phyloP scores from a whole-genome alignment of 768 basidiomycete genomes.

The Neoboletus magnificus region DNA sequence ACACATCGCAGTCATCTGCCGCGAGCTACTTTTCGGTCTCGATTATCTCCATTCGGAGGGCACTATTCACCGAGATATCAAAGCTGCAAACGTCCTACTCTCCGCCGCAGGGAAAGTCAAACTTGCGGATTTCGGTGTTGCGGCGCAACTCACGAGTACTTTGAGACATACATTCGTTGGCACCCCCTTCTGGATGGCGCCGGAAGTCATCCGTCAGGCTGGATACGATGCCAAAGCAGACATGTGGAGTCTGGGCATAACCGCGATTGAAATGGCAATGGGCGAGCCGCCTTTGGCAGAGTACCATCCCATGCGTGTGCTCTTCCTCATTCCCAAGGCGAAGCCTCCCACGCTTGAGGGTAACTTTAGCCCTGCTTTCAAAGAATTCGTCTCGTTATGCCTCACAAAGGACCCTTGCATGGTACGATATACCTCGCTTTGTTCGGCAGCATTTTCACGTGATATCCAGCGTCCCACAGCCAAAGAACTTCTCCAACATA shows the following conservation, averaged over 20 bases:
- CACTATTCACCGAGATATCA: constrained; percentile 98
- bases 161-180: constrained; percentile 97
- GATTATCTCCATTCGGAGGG: constrained; percentile 95
- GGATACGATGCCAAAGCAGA: constrained; percentile 96
- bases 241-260: constrained; percentile 98
- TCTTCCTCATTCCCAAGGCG: constrained; percentile 97
- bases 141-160: constrained; percentile 92
- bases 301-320: constrained; percentile 97
- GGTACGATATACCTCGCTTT: constrained; percentile 42
- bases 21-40: constrained; percentile 88
- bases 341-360: constrained; percentile 91
- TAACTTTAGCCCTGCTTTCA: constrained; percentile 78
- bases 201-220: constrained; percentile 95
- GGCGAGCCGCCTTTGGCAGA: constrained; percentile 96
- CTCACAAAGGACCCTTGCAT: constrained; percentile 86
- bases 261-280: constrained; percentile 96
- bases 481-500: constrained; percentile 89
- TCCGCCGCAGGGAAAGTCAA: constrained; percentile 92
- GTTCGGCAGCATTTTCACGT: constrained; percentile 9
- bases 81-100: constrained; percentile 93
- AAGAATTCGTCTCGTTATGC: constrained; percentile 88
- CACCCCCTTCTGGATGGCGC: constrained; percentile 98
- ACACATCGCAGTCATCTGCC: constrained; percentile 93
- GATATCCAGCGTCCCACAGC: constrained; percentile 78
- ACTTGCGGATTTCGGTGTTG: constrained; percentile 97